phyloP scores from a whole-genome alignment of 805 yeast species.

The Ogataea pignaliae region DNA sequence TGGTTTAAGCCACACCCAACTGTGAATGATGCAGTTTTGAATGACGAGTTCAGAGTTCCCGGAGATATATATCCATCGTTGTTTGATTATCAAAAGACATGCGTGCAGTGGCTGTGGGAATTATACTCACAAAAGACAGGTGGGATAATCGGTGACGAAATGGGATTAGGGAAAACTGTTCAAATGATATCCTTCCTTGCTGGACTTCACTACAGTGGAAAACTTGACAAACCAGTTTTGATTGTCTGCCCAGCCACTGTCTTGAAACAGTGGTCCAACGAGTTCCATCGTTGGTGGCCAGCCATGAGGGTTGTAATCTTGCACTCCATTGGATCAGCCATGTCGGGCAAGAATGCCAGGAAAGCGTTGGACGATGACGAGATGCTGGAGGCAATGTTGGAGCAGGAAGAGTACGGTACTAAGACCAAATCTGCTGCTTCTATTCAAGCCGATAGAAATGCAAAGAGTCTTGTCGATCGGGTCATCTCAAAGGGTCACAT shows the following conservation, averaged over 20 bases:
- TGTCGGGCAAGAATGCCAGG: constrained; percentile 37
- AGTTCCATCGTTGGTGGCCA: constrained; percentile 98
- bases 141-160: constrained; percentile 95
- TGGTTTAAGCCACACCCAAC: constrained; percentile 77
- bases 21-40: constrained; percentile 67
- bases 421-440: constrained; percentile 21
- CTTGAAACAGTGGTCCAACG: constrained; percentile 94
- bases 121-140: constrained; percentile 85
- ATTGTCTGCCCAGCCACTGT: constrained; percentile 97
- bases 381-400: constrained; percentile 42
- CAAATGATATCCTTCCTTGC: constrained; percentile 90
- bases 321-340: constrained; percentile 90
- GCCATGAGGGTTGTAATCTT: constrained; percentile 79
- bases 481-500: constrained; percentile 74
- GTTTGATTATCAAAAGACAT: constrained; percentile 91
- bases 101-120: constrained; percentile 98
- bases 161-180: constrained; percentile 96
- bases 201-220: constrained; percentile 78
- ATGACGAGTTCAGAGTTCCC: constrained; percentile 69
- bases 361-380: constrained; percentile 43
- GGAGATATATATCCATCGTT: constrained; percentile 86
- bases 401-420: constrained; percentile 33
- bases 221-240: constrained; percentile 70
- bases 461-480: constrained; percentile 45
- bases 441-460: constrained; percentile 26